These are phyloP conservation scores for Orbilia oligospora DNA, from an alignment of 2,329 filamentous ascomycete species.

Conservation along the genomic window DNA sequence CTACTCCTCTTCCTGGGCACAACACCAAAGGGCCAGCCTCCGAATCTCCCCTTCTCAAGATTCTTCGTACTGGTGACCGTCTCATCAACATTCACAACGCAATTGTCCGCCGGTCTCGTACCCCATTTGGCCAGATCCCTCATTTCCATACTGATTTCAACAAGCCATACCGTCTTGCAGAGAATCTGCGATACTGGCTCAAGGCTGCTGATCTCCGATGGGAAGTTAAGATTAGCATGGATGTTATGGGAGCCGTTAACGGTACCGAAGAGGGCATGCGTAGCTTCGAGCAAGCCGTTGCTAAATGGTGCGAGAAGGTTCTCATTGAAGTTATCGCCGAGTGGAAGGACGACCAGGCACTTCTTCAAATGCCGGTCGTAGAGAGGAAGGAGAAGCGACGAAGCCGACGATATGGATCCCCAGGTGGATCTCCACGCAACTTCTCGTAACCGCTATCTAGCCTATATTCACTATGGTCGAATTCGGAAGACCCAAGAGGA, in stretches of 20 bases:
- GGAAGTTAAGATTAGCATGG: slow-evolving; percentile 85
- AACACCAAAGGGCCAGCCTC: slow-evolving; percentile 67
- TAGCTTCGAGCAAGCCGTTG: slow-evolving; percentile 84
- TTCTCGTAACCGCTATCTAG: slow-evolving; percentile 36
- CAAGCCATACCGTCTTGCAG: slow-evolving; percentile 93
- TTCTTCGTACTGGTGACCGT: slow-evolving; percentile 82
- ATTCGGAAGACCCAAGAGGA: slow-evolving; percentile 19
- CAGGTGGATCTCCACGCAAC: slow-evolving; percentile 46
- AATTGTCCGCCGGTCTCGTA: slow-evolving; percentile 84
- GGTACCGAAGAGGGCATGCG: slow-evolving; percentile 80
- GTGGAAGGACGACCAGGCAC: slow-evolving; percentile 71
- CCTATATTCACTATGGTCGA: slow-evolving; percentile 5
- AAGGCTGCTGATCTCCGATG: slow-evolving; percentile 96
- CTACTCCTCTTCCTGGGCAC: slow-evolving; percentile 57
- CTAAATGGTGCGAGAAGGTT: slow-evolving; percentile 85
- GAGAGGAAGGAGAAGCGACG: slow-evolving; percentile 64
- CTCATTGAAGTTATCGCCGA: slow-evolving; percentile 86
- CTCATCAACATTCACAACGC: slow-evolving; percentile 92
- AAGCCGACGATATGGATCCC: slow-evolving; percentile 55
- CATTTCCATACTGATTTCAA: slow-evolving; percentile 90
- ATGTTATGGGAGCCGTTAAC: slow-evolving; percentile 88
- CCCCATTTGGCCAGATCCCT: slow-evolving; percentile 90
- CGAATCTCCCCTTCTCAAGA: slow-evolving; percentile 80
- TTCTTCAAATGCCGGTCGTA: slow-evolving; percentile 66
- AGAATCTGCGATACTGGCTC: slow-evolving; percentile 95